Conservation (phyloP, 1,284 basidiomycete species). For the Moesziomyces parantarcticus region DNA sequence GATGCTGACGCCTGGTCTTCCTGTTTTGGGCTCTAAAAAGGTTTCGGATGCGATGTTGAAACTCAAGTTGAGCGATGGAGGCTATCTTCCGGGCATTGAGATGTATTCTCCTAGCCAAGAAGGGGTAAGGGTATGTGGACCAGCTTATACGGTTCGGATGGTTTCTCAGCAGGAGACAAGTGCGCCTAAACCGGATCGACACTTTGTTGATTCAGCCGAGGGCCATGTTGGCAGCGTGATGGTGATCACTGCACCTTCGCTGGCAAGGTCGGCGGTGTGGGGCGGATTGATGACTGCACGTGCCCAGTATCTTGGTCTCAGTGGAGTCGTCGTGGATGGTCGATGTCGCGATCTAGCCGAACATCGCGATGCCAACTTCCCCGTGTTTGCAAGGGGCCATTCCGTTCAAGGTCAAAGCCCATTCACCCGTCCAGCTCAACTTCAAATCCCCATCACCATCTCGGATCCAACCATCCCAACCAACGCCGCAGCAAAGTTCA, state of each 20-base stretch:
- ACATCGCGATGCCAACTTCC: slow-evolving; percentile 76
- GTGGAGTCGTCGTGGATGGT: slow-evolving; percentile 81
- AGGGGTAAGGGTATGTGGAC: slow-evolving; percentile 71
- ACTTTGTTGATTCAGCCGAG: slow-evolving; percentile 86
- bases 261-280: slow-evolving; percentile 87
- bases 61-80: slow-evolving; percentile 80
- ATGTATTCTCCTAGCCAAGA: slow-evolving; percentile 71
- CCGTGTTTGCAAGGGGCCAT: slow-evolving; percentile 76
- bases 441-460: slow-evolving; percentile 81
- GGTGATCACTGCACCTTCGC: slow-evolving; percentile 80
- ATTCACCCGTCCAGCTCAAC: slow-evolving; percentile 83
- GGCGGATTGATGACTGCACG: slow-evolving; percentile 90
- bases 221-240: slow-evolving; percentile 74
- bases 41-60: slow-evolving; percentile 91
- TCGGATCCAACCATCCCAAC: slow-evolving; percentile 50
- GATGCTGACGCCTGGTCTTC: slow-evolving; percentile 7
- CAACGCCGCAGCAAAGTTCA: neutral
- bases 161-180: slow-evolving; percentile 75
- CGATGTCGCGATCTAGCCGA: slow-evolving; percentile 84
- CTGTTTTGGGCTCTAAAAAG: slow-evolving; percentile 69
- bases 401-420: slow-evolving; percentile 88
- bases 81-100: slow-evolving; percentile 83
- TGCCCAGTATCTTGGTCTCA: slow-evolving; percentile 76
- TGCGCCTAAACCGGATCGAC: slow-evolving; percentile 77
- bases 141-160: slow-evolving; percentile 91